Base-by-base conservation (phyloP, 192 early-diverging fungal species). In the Rhizoclosmatium globosum region DNA sequence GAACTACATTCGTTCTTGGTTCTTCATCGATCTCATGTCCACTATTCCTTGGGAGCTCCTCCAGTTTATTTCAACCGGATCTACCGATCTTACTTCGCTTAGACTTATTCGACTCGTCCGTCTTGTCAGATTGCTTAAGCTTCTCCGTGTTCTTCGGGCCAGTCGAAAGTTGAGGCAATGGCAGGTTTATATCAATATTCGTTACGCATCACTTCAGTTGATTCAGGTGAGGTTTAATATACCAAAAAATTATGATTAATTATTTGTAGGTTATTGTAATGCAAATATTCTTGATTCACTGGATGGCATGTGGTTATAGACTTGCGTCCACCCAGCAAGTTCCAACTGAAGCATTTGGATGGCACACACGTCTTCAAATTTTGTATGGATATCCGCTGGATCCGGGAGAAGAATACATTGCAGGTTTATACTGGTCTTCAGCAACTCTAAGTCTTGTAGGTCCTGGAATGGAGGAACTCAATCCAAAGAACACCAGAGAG, bases 251-350 rank as follows among this genome's bases (percentile, higher is more conserved):
- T 38, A 21, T 21, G 39, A 72, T 31, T 13, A 62, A 44, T 42
- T 45, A 17, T n/a, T 19, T 3, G 13, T 31, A 88, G 87, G 75
- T 64, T 50, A 47, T 64, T 53, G 69, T 88, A 42, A 77, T 85
- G 17, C 79, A 83, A 44, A 23, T 86, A 15, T 86, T 88, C 64
- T 17, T 85, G 21, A 80, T 85, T 38, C 87, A 88, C 71, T 88
- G 87, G 87, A 31, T 88, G 1, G 87, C 85, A 3, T 88, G 87
- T 66, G 85, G 83, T 13, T 88, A 80, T 69, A 71, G 85, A 38
- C 64, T 88, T 13, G 83, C 83, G 9, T 79, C 80, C 13, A 80
- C 84, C 1, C 56, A 64, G 47, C 78, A 84, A 42, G 64, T 71
- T 31, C 82, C 83, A 15, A 46, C 53, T 48, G 81, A 88, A 42